Evolutionary conservation across 2,329 filamentous ascomycete species (phyloP), one percentile per base, ranked within the genome.

Genomic region (Fusarium verticillioides): DNA sequence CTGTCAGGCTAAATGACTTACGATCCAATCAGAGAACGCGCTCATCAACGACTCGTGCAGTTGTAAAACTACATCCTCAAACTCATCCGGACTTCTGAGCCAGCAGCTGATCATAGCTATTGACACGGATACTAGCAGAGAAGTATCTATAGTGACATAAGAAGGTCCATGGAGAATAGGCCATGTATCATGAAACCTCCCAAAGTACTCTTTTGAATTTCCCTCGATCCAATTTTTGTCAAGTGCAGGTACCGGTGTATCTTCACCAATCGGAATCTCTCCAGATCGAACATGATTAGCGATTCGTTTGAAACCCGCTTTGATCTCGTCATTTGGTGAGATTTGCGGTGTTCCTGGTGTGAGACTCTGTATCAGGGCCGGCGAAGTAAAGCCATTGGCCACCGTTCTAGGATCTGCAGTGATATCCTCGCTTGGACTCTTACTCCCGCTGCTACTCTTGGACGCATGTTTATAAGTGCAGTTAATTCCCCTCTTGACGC

Each of bases 51-150:
- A 63, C 9, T 74, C 66, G 53, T 85, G 82, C 9, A 82, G 72
- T n/a, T 75, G 69, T 21, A 82, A 57, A 6, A 79, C 78, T 46
- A 75, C 66, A 6, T 78, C 70, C 42, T 72, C 78, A 26, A 79
- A 73, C 18, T 70, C 76, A 16, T 72, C 60, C 1, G 77, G 81
- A 13, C 76, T 77, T 21, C 78, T 72, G 4, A 84, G 59, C 83
- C 83, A 85, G 7, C 80, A 79, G 5, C 82, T 82, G 39, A 85
- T 81, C 78, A 85, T 83, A 19, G 78, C 75, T 16, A 84, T 78
- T 1, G 82, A 80, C 1, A 74, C 75, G 1, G 78, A 59, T 7
- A 82, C 23, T 8, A 76, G 26, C 4, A 78, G 59, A 5, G 81
- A 75, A 78, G 78, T 19, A 64, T 77, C 37, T 81, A 78, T 30